Conservation (phyloP, 495 filamentous ascomycete genomes). For the Saxophila tyrrhenica region DNA sequence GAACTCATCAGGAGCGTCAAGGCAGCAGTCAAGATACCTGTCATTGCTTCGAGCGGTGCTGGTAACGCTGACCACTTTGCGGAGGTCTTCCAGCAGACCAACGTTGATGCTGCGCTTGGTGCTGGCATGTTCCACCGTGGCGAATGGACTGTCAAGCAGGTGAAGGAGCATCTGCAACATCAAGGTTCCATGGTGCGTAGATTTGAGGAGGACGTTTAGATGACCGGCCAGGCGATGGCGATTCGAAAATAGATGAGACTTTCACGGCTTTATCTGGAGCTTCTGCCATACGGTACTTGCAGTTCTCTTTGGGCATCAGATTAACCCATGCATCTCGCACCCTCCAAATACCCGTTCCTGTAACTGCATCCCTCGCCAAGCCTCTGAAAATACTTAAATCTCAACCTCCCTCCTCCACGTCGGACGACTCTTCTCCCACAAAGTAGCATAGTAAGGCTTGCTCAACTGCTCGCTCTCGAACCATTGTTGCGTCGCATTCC, state of each 20-base stretch:
- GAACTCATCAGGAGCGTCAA: slow-evolving; percentile 88
- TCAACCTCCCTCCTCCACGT: not conserved
- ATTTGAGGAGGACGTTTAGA: slow-evolving; percentile 44
- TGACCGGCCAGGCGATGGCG: no score
- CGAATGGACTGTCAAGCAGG: slow-evolving; percentile 87
- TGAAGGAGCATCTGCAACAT: slow-evolving; percentile 70
- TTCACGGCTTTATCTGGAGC: no score
- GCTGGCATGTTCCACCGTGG: slow-evolving; percentile 96
- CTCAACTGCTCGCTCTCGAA: not conserved
- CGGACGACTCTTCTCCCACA: not conserved
- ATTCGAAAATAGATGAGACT: not conserved
- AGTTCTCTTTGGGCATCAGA: no score
- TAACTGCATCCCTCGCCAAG: not conserved
- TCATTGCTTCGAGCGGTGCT: slow-evolving; percentile 90
- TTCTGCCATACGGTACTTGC: no score
- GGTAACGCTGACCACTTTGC: slow-evolving; percentile 81
- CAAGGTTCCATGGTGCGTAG: slow-evolving; percentile 64
- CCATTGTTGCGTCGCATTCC: not conserved
- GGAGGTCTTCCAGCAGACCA: slow-evolving; percentile 78
- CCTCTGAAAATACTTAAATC: not conserved
- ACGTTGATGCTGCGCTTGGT: slow-evolving; percentile 83
- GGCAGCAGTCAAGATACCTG: slow-evolving; percentile 69
- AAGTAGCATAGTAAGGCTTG: not conserved
- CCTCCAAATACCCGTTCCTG: not conserved
- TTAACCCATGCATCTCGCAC: not conserved